A percentile compares a stretch with the other conserved stretches of the same genome.
Conservation (phyloP, 208 protist genomes). For the Trypanosoma scelopori region DNA sequence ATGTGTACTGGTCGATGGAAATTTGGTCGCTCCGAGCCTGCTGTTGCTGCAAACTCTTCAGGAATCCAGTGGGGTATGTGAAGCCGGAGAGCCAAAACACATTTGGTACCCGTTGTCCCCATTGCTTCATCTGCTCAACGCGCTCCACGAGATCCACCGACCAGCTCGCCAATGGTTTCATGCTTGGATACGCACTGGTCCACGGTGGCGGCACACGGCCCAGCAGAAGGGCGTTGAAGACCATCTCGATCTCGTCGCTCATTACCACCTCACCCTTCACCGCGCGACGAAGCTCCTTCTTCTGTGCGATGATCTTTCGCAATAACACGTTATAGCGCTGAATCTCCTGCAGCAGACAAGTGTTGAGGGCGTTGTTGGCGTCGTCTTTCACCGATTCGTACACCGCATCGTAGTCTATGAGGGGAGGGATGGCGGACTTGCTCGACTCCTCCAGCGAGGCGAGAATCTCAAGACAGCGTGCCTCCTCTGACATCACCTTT, state of each 20-base stretch:
- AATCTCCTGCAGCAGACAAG: conserved; percentile 97
- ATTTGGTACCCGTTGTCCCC: conserved; percentile 91
- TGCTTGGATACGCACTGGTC: conserved; percentile 96
- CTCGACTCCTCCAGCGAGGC: conserved; percentile 82
- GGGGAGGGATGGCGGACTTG: conserved; percentile 69
- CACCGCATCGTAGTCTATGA: conserved; percentile 92
- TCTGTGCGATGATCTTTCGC: conserved; percentile 84
- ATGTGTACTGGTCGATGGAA: conserved; percentile 97
- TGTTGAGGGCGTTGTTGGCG: conserved; percentile 92
- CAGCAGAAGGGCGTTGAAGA: conserved; percentile 91
- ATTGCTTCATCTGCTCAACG: conserved; percentile 93
- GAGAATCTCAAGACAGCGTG: conserved; percentile 86
- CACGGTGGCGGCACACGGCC: conserved; percentile 93
- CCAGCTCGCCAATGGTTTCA: conserved; percentile 97
- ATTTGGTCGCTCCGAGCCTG: conserved; percentile 89
- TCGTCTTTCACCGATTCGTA: conserved; percentile 90
- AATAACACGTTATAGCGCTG: conserved; percentile 97
- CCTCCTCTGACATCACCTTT: conserved; percentile 70
- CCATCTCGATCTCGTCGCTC: conserved; percentile 94
- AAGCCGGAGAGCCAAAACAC: conserved; percentile 98
- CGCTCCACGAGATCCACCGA: conserved; percentile 93
- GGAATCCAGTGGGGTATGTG: conserved; percentile 98
- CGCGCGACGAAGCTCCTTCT: conserved; percentile 92
- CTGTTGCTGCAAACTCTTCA: conserved; percentile 97
- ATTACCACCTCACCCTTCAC: conserved; percentile 98